Conservation (phyloP, 2,329 filamentous ascomycete genomes). For the Hypoxylon sp. region DNA sequence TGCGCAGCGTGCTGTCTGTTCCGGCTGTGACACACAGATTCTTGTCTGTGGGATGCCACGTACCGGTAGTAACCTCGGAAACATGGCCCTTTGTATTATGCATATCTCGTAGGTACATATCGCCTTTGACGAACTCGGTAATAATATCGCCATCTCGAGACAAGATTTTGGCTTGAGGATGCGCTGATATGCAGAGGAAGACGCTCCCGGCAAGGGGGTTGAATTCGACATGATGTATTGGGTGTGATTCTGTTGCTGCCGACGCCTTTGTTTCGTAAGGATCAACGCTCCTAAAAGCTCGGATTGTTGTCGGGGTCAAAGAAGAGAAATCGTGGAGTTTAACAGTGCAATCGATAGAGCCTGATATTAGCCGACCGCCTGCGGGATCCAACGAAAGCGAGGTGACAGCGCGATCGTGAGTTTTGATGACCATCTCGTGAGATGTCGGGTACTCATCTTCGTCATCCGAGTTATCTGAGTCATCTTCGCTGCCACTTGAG, state of each 20-base stretch:
- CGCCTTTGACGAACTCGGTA: slow-evolving; percentile 93
- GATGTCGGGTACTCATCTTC: slow-evolving; percentile 93
- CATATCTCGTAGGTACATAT: slow-evolving; percentile 98
- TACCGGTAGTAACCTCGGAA: slow-evolving; percentile 88
- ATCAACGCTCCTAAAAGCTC: slow-evolving; percentile 93
- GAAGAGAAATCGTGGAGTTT: slow-evolving; percentile 96
- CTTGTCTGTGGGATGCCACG: slow-evolving; percentile 90
- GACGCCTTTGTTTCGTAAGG: slow-evolving; percentile 83
- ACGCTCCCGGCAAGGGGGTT: slow-evolving; percentile 84
- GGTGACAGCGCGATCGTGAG: slow-evolving; percentile 90
- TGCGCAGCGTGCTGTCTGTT: slow-evolving; percentile 93
- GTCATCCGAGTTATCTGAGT: slow-evolving; percentile 73
- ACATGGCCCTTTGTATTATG: slow-evolving; percentile 98
- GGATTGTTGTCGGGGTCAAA: slow-evolving; percentile 94
- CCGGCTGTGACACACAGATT: slow-evolving; percentile 92
- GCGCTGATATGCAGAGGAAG: slow-evolving; percentile 89
- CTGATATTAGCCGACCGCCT: slow-evolving; percentile 88
- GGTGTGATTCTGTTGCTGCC: slow-evolving; percentile 84
- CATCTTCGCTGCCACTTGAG: slow-evolving; percentile 59
- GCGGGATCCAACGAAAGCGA: slow-evolving; percentile 87
- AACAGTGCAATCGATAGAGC: slow-evolving; percentile 89
- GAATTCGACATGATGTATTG: slow-evolving; percentile 89
- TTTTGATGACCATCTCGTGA: slow-evolving; percentile 93
- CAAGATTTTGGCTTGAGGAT: slow-evolving; percentile 90
- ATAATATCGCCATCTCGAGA: slow-evolving; percentile 89